Evolutionary conservation across 441 rosid species (phyloP), one percentile per base, ranked within the genome.

Genomic region (Iberis amara): DNA sequence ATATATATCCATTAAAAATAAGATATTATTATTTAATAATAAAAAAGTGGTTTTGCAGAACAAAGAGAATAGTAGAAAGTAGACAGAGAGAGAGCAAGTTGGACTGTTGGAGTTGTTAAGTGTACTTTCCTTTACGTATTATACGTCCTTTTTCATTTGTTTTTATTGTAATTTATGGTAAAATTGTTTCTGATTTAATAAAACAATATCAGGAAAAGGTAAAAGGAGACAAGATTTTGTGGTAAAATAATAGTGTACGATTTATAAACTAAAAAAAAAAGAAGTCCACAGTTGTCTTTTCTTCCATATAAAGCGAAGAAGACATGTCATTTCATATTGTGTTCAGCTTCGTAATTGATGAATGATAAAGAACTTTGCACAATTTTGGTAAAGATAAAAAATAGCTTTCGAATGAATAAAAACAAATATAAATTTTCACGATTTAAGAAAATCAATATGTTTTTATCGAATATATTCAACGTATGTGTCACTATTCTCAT

Each of bases 11-110:
- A 27, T 12, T 21, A 6, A 42, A 55, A 50, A 10, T 0, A 45
- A 28, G 26, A 21, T 7, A 30, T 18, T 18, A 55, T 42, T 55
- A 15, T 54, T 42, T 15, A 21, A 33, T 44, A 39, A 35, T 15
- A 32, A 37, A 35, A 64, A 54, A 56, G 21, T 18, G 15, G 35
- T 18, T 26, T 18, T 1, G 18, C 33, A 2, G 26, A 36, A 57
- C 59, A 57, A 57, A 36, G 4, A 50, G 68, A 64, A 57, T 52
- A 57, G 63, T 36, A 24, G 43, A 56, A 64, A 64, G 51, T 42
- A 11, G 47, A 11, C 33, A 47, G 21, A 18, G 21, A 18, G 21
- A 18, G 21, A 18, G 13, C 46, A 36, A 44, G 51, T 24, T 56
- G 62, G 46, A 24, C 45, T 57, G 14, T 37, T 59, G 69, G 40